Evolutionary conservation across 2,329 filamentous ascomycete species (phyloP).

Genomic region (Talaromyces sp.): DNA sequence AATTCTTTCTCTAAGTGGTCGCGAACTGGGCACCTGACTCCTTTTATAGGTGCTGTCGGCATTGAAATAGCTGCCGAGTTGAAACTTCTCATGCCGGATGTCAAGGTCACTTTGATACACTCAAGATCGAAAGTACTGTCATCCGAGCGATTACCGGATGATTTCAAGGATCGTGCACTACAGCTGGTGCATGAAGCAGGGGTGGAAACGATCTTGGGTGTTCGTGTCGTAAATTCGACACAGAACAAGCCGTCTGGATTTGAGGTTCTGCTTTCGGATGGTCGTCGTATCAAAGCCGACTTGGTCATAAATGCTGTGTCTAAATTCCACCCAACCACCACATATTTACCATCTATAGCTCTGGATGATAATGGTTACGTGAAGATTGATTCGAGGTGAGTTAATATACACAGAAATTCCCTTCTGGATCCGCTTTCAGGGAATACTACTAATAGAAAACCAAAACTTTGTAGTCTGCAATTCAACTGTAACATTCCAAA

Average conservation of each 20-base stretch:
- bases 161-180: conserved; percentile 59
- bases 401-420: neutral
- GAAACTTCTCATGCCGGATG: conserved; percentile 59
- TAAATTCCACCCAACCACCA: conserved; percentile 56
- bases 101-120: conserved; percentile 68
- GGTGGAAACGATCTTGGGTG: conserved; percentile 60
- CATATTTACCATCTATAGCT: conserved; percentile 54
- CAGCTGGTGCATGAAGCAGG: conserved; percentile 56
- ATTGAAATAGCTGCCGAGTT: conserved; percentile 78
- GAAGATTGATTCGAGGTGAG: conserved; percentile 53
- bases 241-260: conserved; percentile 19
- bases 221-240: conserved; percentile 46
- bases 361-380: conserved; percentile 63
- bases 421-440: neutral
- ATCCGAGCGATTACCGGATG: conserved; percentile 64
- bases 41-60: conserved; percentile 60
- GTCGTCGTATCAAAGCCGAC: conserved; percentile 55
- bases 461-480: conserved; percentile 41
- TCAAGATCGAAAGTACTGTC: conserved; percentile 66
- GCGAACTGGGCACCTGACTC: conserved; percentile 10
- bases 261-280: conserved; percentile 56
- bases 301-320: conserved; percentile 67
- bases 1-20: neutral
- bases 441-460: neutral
- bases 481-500: conserved; percentile 54